phyloP scores from a whole-genome alignment of 768 basidiomycete species.

The Podaxis sp. region DNA sequence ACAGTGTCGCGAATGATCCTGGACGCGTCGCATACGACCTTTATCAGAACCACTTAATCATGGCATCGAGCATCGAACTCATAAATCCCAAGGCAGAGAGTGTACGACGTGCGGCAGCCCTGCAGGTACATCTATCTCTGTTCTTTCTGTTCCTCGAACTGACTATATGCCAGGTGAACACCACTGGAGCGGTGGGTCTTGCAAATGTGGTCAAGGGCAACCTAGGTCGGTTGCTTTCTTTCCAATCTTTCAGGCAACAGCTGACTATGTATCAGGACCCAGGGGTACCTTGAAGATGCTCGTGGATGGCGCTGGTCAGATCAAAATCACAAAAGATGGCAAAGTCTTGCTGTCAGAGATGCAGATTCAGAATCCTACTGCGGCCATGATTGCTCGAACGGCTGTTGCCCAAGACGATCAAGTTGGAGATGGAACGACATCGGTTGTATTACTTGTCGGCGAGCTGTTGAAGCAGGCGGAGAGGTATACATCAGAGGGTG shows the following conservation, averaged over 20 bases:
- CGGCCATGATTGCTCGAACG: constrained; percentile 97
- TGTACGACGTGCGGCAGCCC: constrained; percentile 82
- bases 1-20: constrained; percentile 3
- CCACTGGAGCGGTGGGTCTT: constrained; percentile 93
- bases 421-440: constrained; percentile 98
- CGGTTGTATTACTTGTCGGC: constrained; percentile 93
- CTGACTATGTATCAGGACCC: constrained; percentile 56
- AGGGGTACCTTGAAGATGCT: constrained; percentile 99
- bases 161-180: constrained; percentile 65
- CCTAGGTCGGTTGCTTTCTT: constrained; percentile 59
- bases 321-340: constrained; percentile 99
- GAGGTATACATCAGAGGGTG: constrained; percentile 96
- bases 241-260: neutral
- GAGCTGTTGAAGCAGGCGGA: constrained; percentile 97
- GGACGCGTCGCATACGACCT: constrained; percentile 6
- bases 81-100: constrained; percentile 98
- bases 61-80: constrained; percentile 85
- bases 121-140: constrained; percentile 63
- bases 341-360: constrained; percentile 98
- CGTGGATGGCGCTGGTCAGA: constrained; percentile 95
- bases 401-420: constrained; percentile 99
- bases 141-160: constrained; percentile 1
- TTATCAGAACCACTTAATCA: constrained; percentile 27
- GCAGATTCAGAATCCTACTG: constrained; percentile 99
- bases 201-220: constrained; percentile 97